These are phyloP conservation scores for Pythium monospermum DNA, from an alignment of 352 stramenopile genomes.

Conservation along the genomic window DNA sequence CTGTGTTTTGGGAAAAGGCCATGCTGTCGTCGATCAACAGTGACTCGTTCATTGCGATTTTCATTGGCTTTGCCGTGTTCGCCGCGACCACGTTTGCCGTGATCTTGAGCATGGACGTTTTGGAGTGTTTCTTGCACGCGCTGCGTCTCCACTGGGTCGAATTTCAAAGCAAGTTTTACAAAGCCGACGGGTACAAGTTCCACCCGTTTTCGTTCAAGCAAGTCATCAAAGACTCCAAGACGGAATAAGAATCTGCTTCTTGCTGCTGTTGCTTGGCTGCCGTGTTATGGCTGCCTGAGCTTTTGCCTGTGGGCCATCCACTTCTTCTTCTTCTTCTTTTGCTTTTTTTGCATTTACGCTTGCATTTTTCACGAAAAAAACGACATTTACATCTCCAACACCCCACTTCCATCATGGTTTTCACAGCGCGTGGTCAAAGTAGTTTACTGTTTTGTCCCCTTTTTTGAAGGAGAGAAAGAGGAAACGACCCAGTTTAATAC, in stretches of 20 bases:
- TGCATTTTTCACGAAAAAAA: too few species aligned
- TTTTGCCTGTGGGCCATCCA: too few species aligned
- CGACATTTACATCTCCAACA: background rate
- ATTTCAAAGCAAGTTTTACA: constrained; percentile 99
- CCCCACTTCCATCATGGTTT: background rate
- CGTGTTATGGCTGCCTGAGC: too few species aligned
- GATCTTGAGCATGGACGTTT: constrained; percentile 98
- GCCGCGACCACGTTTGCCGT: constrained; percentile 96
- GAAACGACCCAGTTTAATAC: too few species aligned
- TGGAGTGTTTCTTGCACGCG: constrained; percentile 99
- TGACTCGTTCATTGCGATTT: constrained; percentile 95
- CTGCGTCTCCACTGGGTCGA: constrained; percentile 99
- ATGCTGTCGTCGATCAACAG: constrained; percentile 97
- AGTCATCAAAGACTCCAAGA: constrained; percentile 65
- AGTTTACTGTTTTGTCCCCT: background rate
- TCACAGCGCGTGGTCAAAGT: background rate
- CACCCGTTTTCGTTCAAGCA: constrained; percentile 93
- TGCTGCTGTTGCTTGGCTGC: background rate
- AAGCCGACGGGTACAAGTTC: constrained; percentile 97
- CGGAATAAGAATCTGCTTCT: constrained; percentile 19
- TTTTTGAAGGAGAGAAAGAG: too few species aligned
- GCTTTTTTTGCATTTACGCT: constrained; percentile 2
- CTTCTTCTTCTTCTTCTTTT: background rate
- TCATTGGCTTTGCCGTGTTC: constrained; percentile 92
- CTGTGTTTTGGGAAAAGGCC: constrained; percentile 98